phyloP scores from a whole-genome alignment of 306 rosid genomes.

The Urtica urens region DNA sequence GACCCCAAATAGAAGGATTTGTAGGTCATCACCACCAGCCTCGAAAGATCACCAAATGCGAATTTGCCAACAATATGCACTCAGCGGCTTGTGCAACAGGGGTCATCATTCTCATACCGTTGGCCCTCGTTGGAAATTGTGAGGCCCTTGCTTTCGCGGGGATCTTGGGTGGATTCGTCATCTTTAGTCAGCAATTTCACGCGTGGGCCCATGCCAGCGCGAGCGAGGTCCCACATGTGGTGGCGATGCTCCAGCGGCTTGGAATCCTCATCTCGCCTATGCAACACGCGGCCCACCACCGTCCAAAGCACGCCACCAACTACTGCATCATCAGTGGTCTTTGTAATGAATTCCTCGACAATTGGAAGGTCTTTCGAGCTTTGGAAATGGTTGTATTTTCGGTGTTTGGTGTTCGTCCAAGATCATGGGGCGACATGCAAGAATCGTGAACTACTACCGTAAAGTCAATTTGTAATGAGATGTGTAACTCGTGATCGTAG shows the following conservation, averaged over 20 bases:
- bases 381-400: conserved; percentile 68
- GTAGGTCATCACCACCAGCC: conserved; percentile 94
- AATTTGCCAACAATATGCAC: conserved; percentile 73
- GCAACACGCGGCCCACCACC: conserved; percentile 64
- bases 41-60: conserved; percentile 72
- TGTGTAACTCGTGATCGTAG: too few species aligned
- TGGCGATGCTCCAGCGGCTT: conserved; percentile 50
- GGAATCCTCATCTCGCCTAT: conserved; percentile 63
- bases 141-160: conserved; percentile 41
- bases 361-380: conserved; percentile 49
- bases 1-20: conserved; percentile 70
- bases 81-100: conserved; percentile 55
- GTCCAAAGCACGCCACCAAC: conserved; percentile 59
- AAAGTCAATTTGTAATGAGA: too few species aligned
- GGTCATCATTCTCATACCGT: conserved; percentile 47
- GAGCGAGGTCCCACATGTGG: conserved; percentile 54
- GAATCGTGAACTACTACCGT: too few species aligned
- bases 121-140: conserved; percentile 40
- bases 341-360: conserved; percentile 69
- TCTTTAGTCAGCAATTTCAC: conserved; percentile 96
- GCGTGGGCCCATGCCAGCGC: conserved; percentile 89
- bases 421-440: conserved; percentile 89
- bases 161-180: conserved; percentile 54
- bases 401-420: conserved; percentile 49
- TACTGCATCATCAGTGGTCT: conserved; percentile 90